Evolutionary conservation across 2,329 filamentous ascomycete genomes (phyloP).

Genomic region (Ascochyta viciae-villosae): DNA sequence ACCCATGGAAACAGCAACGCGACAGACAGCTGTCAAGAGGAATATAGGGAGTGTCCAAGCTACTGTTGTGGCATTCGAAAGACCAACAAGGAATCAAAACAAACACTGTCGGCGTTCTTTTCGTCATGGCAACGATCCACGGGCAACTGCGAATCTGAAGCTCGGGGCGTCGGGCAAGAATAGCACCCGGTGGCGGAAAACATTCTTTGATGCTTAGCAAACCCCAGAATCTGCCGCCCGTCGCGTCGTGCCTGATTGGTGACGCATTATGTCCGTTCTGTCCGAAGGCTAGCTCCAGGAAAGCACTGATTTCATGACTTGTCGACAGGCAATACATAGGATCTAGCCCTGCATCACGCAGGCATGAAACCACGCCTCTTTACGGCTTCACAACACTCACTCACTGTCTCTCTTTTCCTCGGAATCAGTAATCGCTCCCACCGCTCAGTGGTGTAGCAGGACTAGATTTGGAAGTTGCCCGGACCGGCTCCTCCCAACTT

Average conservation of each 20-base stretch:
- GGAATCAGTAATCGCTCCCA: slow-evolving; percentile 1
- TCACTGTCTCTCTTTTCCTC: neutral
- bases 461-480: neutral
- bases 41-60: neutral
- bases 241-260: slow-evolving; percentile 28
- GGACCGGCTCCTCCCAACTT: neutral
- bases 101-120: neutral
- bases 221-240: slow-evolving; percentile 34
- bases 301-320: slow-evolving; percentile 35
- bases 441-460: neutral
- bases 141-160: slow-evolving; percentile 1
- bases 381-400: slow-evolving; percentile 2
- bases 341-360: slow-evolving; percentile 12
- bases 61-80: neutral
- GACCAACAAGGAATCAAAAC: neutral
- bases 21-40: slow-evolving; percentile 6
- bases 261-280: slow-evolving; percentile 35
- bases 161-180: slow-evolving; percentile 29
- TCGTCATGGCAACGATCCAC: neutral
- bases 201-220: slow-evolving; percentile 35
- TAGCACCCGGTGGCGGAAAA: slow-evolving; percentile 27
- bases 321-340: slow-evolving; percentile 25
- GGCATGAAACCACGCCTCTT: slow-evolving; percentile 7
- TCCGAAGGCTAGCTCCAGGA: slow-evolving; percentile 31
- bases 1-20: slow-evolving; percentile 8